Base-by-base conservation (phyloP, 2,329 filamentous ascomycete species). In the Knufia fluminis region DNA sequence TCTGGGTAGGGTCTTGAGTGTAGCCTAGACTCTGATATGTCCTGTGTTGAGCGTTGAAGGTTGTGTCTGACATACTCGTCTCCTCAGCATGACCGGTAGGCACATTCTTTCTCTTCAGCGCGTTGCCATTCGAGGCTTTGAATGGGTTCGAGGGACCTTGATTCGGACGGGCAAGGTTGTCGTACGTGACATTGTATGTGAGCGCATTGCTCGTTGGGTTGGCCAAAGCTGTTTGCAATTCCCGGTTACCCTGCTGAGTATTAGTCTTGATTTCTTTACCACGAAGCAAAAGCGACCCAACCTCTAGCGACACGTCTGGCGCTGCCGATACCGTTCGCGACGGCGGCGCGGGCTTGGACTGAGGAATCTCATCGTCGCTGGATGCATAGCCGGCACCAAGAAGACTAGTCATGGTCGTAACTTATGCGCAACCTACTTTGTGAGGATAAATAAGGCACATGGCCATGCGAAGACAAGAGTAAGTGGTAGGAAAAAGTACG, bases 51-150 rank as follows among this genome's bases (percentile, higher is more conserved):
- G 79, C 80, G 58, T 87, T 81, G 65, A 98, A 98, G 0, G 86
- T 89, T 55, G 91, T 80, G 62, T 97, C 92, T 66, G 87, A 94
- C 56, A 98, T 80, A 58, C 80, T 86, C 0, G 86, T 89, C 67
- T 98, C 91, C 59, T 92, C 79, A 1, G 92, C 92, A 60, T 79
- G 84, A 9, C 92, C 92, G 0, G 92, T 96, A 9, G 86, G 75
- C 1, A 90, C 76, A 54, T 89, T 91, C 63, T 90, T 91, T 52
- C 86, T 80, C 68, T 90, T 91, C 52, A 81, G 64, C 1, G 69
- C 67, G 43, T 71, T 77, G 12, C 67, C 64, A 16, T 74, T 67
- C 23, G 80, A 75, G 57, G 82, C 74, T 63, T 80, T 82, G 67
- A 86, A 91, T 1, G 86, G 86, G 61, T 91, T 91, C 20, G 75